Base-by-base conservation (phyloP, 805 yeast genomes). In the Starmerella lactis-condensi region DNA sequence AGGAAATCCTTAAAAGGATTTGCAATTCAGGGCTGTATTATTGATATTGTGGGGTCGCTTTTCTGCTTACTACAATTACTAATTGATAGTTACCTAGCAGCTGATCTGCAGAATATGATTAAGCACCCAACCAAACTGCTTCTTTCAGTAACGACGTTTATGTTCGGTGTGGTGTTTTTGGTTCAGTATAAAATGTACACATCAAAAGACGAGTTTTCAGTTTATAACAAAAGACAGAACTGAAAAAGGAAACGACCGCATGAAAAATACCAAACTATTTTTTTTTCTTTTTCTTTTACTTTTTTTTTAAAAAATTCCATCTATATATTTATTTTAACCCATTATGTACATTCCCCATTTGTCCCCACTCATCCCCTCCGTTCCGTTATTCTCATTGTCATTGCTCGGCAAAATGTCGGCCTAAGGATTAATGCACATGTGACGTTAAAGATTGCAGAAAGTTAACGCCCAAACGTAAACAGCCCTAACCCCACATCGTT, bases 1-100 rank as follows among this genome's bases (percentile, higher is more conserved):
- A 53, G 70, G 20, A 47, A 50, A 26, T 58, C 66, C 6, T 61
- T 65, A 46, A 52, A 49, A 37, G 71, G 71, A 1, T 57, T 61
- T 35, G 58, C 68, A 4, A 56, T 52, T 23, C 32, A 48, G 11
- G 60, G 61, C 24, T 52, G 61, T 5, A 31, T 44, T 16, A 47
- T 61, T 13, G 71, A 65, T 42, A 43, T 62, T 6, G 28, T 48
- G 3, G 71, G 71, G 2, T 58, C 63, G 13, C 16, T 52, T 4
- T 53, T 60, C 31, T 53, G 64, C 5, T 33, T 57, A 13, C 13
- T 41, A 2, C 69, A 65, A 45, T 45, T 65, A 20, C 33, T 53
- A 0, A 37, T 63, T 13, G 64, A 60, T 35, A 65, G 57, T 20
- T 41, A 43, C 35, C 37, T 62, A 4, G 41, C 48, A 11, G 38